Percentiles rank a stretch among this genome's conserved stretches.
Conservation (phyloP, 768 basidiomycete genomes). For the Boletus bicolor region DNA sequence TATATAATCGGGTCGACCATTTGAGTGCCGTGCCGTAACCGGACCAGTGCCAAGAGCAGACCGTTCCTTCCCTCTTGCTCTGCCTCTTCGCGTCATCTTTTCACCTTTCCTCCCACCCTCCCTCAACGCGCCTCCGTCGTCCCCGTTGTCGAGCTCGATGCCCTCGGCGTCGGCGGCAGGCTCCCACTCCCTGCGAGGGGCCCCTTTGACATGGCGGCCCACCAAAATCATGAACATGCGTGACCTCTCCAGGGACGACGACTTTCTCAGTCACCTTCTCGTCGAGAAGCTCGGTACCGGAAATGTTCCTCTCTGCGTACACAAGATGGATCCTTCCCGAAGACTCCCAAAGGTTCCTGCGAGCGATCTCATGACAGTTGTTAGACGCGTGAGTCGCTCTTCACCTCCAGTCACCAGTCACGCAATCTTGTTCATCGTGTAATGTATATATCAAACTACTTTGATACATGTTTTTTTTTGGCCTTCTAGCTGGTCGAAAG, state of each 20-base stretch:
- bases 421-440: constrained; percentile 24
- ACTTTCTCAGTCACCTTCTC: constrained; percentile 85
- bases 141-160: constrained; percentile 30
- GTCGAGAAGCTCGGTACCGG: constrained; percentile 88
- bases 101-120: constrained; percentile 9
- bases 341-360: constrained; percentile 74
- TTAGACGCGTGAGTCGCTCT: constrained; percentile 64
- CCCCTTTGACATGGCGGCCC: constrained; percentile 60
- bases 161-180: constrained; percentile 28
- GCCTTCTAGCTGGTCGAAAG: constrained; percentile 52
- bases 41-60: constrained; percentile 22
- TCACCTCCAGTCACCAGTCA: constrained; percentile 7
- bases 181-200: constrained; percentile 21
- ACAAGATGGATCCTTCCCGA: constrained; percentile 83
- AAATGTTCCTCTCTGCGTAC: constrained; percentile 74
- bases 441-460: constrained; percentile 18
- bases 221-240: constrained; percentile 90
- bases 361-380: constrained; percentile 63
- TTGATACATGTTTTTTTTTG: constrained; percentile 18
- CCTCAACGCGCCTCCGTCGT: constrained; percentile 23
- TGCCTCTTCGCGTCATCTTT: constrained; percentile 34
- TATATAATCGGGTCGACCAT: constrained; percentile 21
- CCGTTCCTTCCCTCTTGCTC: constrained; percentile 26
- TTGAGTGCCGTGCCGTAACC: constrained; percentile 28
- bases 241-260: constrained; percentile 88